Evolutionary conservation across 176 grass and related monocot genomes (phyloP).

Genomic region (Microstegium vimineum): DNA sequence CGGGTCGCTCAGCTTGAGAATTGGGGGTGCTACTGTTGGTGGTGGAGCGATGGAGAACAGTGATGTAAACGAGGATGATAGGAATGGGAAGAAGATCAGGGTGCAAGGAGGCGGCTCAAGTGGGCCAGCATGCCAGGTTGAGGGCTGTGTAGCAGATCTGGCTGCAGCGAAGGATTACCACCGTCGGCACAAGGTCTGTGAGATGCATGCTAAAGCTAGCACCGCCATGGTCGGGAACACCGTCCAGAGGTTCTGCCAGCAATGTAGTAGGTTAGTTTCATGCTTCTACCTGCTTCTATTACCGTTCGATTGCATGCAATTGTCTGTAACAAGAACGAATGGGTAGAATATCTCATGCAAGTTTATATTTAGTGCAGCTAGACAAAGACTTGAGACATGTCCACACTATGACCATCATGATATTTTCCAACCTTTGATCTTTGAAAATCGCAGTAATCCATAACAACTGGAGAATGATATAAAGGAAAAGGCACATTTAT

Average conservation of each 20-base stretch:
- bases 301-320: not conserved
- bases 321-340: not conserved
- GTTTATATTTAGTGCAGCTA: not conserved
- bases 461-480: not conserved
- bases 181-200: conserved; percentile 91
- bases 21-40: conserved; percentile 14
- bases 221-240: conserved; percentile 71
- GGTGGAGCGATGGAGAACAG: not conserved
- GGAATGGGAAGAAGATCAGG: conserved; percentile 71
- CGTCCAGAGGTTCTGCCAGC: conserved; percentile 90
- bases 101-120: conserved; percentile 54
- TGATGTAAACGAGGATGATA: conserved; percentile 44
- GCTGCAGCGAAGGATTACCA: conserved; percentile 81
- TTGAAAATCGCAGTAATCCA: not conserved
- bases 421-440: not conserved
- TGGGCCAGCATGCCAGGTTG: conserved; percentile 67
- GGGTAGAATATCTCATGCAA: not conserved
- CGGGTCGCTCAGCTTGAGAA: conserved; percentile 48
- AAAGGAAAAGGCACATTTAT: not conserved
- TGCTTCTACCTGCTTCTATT: not conserved
- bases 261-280: conserved; percentile 85
- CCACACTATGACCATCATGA: not conserved
- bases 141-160: conserved; percentile 76
- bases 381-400: not conserved
- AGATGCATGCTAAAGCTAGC: conserved; percentile 92